Conservation (phyloP, 1,284 basidiomycete genomes). For the Ustilago vetiveriae region DNA sequence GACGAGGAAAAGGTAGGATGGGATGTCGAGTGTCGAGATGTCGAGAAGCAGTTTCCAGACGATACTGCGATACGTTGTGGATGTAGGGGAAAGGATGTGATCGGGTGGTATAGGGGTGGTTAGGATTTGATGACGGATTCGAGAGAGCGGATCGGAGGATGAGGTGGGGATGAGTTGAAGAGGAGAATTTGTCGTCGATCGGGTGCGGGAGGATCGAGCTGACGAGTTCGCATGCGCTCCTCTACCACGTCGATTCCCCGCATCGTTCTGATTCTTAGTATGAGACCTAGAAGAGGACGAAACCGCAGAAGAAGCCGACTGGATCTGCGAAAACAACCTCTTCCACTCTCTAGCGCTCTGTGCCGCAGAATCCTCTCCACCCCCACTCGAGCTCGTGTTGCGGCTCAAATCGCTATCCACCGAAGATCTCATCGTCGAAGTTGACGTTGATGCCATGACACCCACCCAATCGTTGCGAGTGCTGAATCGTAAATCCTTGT, state of each 20-base stretch:
- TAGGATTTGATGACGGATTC: slow-evolving; percentile 36
- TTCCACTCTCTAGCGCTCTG: slow-evolving; percentile 28
- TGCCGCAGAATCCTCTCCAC: slow-evolving; percentile 6
- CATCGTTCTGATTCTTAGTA: too few relatives aligned
- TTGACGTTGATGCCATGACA: slow-evolving; percentile 3
- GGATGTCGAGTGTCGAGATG: slow-evolving; percentile 30
- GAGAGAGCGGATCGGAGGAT: slow-evolving; percentile 18
- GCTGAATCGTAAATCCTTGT: background rate
- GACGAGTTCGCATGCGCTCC: too few relatives aligned
- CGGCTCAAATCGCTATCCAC: slow-evolving; percentile 26
- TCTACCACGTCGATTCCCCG: slow-evolving; percentile 1
- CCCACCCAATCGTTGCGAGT: too few relatives aligned
- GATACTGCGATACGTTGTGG: slow-evolving; percentile 34
- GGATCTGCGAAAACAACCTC: slow-evolving; percentile 22
- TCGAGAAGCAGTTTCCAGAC: slow-evolving; percentile 61
- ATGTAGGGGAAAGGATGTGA: slow-evolving; percentile 13
- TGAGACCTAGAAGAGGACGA: too few relatives aligned
- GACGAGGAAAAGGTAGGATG: slow-evolving; percentile 49
- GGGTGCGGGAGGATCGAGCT: too few relatives aligned
- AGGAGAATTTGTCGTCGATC: too few relatives aligned
- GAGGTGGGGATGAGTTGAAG: slow-evolving; percentile 3
- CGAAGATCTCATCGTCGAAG: slow-evolving; percentile 4
- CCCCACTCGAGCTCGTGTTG: slow-evolving; percentile 1
- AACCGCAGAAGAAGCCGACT: background rate
- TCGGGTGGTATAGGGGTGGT: slow-evolving; percentile 38